phyloP scores from a whole-genome alignment of 306 rosid genomes.

The Prinsepia uniflora region DNA sequence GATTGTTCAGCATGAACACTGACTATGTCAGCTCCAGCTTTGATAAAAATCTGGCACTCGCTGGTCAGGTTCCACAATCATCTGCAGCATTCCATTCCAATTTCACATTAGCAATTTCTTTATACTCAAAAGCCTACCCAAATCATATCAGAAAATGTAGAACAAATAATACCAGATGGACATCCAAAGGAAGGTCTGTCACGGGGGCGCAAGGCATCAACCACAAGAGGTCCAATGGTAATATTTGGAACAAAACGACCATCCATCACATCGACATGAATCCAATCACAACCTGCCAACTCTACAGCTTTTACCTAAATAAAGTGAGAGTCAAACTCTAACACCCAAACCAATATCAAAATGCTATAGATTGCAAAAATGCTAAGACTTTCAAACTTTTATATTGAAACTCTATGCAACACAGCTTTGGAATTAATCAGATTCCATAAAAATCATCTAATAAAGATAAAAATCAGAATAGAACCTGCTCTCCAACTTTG shows the following conservation, averaged over 20 bases:
- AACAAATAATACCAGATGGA: slow-evolving; percentile 74
- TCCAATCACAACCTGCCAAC: slow-evolving; percentile 99
- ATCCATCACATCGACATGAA: slow-evolving; percentile 98
- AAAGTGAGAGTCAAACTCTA: slow-evolving; percentile 32
- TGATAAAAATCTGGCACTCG: slow-evolving; percentile 97
- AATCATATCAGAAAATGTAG: slow-evolving; percentile 10
- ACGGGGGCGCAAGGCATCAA: slow-evolving; percentile 98
- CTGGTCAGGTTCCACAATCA: slow-evolving; percentile 97
- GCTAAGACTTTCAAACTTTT: slow-evolving; percentile 22
- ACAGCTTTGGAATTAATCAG: background rate
- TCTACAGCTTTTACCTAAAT: slow-evolving; percentile 93
- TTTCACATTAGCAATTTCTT: slow-evolving; percentile 14
- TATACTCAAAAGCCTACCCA: background rate
- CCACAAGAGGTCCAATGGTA: slow-evolving; percentile 96
- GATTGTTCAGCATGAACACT: slow-evolving; percentile 93
- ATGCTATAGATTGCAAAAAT: slow-evolving; percentile 14
- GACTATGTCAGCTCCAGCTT: slow-evolving; percentile 99
- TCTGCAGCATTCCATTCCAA: slow-evolving; percentile 44
- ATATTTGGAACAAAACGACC: slow-evolving; percentile 99
- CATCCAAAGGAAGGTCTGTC: slow-evolving; percentile 98
- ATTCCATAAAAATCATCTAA: background rate
- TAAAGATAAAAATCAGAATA: slow-evolving; percentile 19
- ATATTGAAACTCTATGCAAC: slow-evolving; percentile 12
- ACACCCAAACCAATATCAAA: slow-evolving; percentile 18
- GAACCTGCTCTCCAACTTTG: slow-evolving; percentile 95